Base-by-base conservation (phyloP, 345 rosid species). In the Excoecaria cochinchinensis region DNA sequence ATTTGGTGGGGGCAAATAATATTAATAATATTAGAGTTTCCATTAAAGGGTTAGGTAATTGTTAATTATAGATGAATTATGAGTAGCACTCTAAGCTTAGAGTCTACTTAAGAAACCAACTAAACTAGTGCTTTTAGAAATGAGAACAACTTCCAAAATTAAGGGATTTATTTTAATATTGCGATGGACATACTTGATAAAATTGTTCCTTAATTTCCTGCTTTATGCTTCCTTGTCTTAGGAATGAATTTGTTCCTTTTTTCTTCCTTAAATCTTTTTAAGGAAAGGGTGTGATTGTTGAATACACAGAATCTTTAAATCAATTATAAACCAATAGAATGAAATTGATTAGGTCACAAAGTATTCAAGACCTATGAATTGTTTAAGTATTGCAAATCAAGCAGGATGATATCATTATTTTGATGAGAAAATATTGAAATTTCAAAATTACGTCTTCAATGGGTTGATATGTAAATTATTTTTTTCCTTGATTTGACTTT, bases 181-280 rank as follows among this genome's bases (percentile, higher is more conserved):
- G 39, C 53, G 14, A 48, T 68, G 15, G 25, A 16, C 42, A 44
- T 14, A 52, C 59, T 57, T 72, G 24, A 59, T 36, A 44, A 71
- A 58, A 7, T 60, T 13, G 25, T 25, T 59, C 64, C 75, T 58
- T 61, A 59, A 72, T 42, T 72, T 44, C 42, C 22, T 46, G 75
- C n/a, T 46, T 59, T 72, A 4, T 72, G 75, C 25, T 24, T 72
- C 50, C 46, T 58, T 72, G 66, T 72, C 64, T 44, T 57, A 44
- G 53, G 31, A 16, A 22, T 68, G 25, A 40, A 65, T 44, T 64
- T 65, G 19, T 6, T 56, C 5, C 4, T n/a, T 22, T n/a, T 21
- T n/a, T 55, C 1, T 55, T 16, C 16, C n/a, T 17, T 55, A 44
- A 17, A 58, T 58, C 31, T n/a, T 55, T 55, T 56, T 56, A 56